A percentile compares a stretch with the other conserved stretches of the same genome.
phyloP scores from a whole-genome alignment of 2,329 filamentous ascomycete species.

The Coniosporium tulheliwenetii region DNA sequence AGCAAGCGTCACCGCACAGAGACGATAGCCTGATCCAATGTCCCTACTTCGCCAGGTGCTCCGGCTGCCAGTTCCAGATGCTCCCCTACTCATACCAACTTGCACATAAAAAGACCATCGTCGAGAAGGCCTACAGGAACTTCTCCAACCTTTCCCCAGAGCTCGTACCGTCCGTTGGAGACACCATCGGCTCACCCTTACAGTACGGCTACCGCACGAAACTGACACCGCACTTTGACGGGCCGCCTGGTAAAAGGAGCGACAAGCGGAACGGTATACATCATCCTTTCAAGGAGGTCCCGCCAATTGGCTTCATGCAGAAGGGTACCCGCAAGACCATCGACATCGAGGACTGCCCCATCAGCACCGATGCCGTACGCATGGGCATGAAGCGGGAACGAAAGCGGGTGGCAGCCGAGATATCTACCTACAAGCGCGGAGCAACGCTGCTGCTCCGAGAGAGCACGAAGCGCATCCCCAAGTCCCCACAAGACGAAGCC shows the following conservation, averaged over 20 bases:
- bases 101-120: slow-evolving; percentile 64
- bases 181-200: slow-evolving; percentile 80
- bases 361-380: slow-evolving; percentile 75
- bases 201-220: slow-evolving; percentile 94
- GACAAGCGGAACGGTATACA: slow-evolving; percentile 35
- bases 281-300: slow-evolving; percentile 46
- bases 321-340: slow-evolving; percentile 70
- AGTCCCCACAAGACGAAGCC: slow-evolving; percentile 17
- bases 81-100: slow-evolving; percentile 79
- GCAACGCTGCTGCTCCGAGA: slow-evolving; percentile 84
- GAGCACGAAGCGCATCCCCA: slow-evolving; percentile 53
- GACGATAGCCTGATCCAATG: slow-evolving; percentile 66
- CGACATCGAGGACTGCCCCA: slow-evolving; percentile 95
- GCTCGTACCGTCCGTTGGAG: slow-evolving; percentile 57
- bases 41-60: slow-evolving; percentile 74
- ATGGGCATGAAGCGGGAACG: slow-evolving; percentile 66
- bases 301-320: slow-evolving; percentile 76
- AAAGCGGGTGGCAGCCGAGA: slow-evolving; percentile 55
- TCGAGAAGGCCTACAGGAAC: slow-evolving; percentile 83
- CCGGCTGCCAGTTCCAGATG: slow-evolving; percentile 97
- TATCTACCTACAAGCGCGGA: slow-evolving; percentile 58
- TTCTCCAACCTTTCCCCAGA: slow-evolving; percentile 72
- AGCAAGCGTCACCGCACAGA: slow-evolving; percentile 56
- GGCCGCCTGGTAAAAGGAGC: slow-evolving; percentile 40
- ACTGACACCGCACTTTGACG: slow-evolving; percentile 90